Conservation (phyloP, 306 rosid species). For the Inga leiocalycina region DNA sequence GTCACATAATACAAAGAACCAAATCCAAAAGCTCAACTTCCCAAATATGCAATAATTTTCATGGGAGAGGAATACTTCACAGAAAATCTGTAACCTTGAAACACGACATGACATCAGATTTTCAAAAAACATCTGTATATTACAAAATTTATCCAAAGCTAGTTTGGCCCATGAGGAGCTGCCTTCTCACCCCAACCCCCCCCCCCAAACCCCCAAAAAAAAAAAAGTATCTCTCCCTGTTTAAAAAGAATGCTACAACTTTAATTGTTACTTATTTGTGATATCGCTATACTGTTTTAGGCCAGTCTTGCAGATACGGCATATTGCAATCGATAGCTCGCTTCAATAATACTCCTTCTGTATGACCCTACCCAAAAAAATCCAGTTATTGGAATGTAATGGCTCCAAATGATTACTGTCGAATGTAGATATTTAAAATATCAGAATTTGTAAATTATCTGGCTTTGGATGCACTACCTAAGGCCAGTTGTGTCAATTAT, state of each 20-base stretch:
- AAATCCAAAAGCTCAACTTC: not conserved
- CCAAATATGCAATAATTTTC: conserved; percentile 8
- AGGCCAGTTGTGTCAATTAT: not conserved
- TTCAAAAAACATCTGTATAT: too few relatives aligned
- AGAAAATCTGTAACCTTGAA: not conserved
- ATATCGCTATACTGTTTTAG: not conserved
- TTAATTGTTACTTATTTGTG: not conserved
- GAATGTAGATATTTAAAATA: not conserved
- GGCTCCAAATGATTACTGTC: conserved; percentile 1
- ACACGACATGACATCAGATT: too few relatives aligned
- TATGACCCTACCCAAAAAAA: not conserved
- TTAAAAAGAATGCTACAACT: not conserved
- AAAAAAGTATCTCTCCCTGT: not conserved
- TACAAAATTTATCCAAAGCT: not conserved
- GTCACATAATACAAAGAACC: not conserved
- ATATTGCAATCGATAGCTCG: not conserved
- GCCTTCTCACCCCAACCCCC: not conserved
- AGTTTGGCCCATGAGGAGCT: not conserved
- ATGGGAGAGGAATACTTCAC: not conserved
- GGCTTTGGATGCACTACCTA: not conserved
- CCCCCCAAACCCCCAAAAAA: too few relatives aligned
- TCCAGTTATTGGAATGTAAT: not conserved
- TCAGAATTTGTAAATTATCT: not conserved
- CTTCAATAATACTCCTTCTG: not conserved
- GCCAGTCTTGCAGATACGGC: not conserved